Evolutionary conservation across 2,329 filamentous ascomycete genomes (phyloP).

Genomic region (Pyrenophora seminiperda): DNA sequence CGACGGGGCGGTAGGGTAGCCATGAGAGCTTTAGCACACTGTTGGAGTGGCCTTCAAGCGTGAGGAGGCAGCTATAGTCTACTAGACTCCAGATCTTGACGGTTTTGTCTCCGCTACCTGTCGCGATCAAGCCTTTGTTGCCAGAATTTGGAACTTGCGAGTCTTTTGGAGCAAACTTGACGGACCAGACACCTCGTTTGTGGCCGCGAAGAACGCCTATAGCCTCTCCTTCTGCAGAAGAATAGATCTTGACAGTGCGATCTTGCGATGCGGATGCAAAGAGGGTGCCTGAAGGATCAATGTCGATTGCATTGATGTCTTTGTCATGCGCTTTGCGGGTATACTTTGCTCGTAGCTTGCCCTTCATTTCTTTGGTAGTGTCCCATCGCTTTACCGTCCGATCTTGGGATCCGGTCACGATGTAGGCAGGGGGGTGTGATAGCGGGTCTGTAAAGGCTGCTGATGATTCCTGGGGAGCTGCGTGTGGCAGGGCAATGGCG

Average conservation of each 20-base stretch:
- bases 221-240: slow-evolving; percentile 83
- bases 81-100: slow-evolving; percentile 92
- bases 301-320: slow-evolving; percentile 93
- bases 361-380: slow-evolving; percentile 59
- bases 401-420: slow-evolving; percentile 93
- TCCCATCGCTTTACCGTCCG: slow-evolving; percentile 96
- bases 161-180: slow-evolving; percentile 82
- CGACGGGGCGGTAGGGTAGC: slow-evolving; percentile 62
- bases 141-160: slow-evolving; percentile 65
- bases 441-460: slow-evolving; percentile 74
- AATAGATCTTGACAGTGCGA: slow-evolving; percentile 96
- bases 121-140: slow-evolving; percentile 81
- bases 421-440: slow-evolving; percentile 77
- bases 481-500: slow-evolving; percentile 81
- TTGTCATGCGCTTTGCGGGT: slow-evolving; percentile 98
- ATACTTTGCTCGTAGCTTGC: slow-evolving; percentile 70
- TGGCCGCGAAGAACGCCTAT: slow-evolving; percentile 91
- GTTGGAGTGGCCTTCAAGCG: slow-evolving; percentile 95
- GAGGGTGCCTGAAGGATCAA: slow-evolving; percentile 73
- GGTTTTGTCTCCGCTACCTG: slow-evolving; percentile 94
- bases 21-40: slow-evolving; percentile 92
- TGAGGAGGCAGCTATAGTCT: slow-evolving; percentile 90
- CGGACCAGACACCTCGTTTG: slow-evolving; percentile 93
- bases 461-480: slow-evolving; percentile 69
- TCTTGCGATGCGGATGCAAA: slow-evolving; percentile 98